These are phyloP conservation scores for Ehretia macrophylla DNA, from an alignment of 257 asterid species.

Conservation along the genomic window DNA sequence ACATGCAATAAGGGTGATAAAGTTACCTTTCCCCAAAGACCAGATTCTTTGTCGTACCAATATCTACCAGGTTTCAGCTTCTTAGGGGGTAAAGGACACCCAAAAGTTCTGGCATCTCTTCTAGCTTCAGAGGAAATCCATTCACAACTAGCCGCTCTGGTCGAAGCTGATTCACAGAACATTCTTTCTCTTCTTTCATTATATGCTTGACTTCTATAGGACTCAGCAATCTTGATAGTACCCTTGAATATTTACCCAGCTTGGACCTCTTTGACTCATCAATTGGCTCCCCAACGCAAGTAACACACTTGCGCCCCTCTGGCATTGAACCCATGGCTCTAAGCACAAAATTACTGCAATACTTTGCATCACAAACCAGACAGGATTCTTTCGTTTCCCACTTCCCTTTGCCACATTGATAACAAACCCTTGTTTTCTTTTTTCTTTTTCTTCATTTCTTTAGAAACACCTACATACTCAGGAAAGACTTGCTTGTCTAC, in stretches of 20 bases:
- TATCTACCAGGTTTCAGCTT: conserved; percentile 61
- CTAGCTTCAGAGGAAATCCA: conserved; percentile 49
- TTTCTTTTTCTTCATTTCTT: conserved; percentile 62
- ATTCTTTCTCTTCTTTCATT: conserved; percentile 58
- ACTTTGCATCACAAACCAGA: conserved; percentile 60
- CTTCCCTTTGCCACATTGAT: conserved; percentile 47
- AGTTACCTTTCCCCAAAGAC: conserved; percentile 77
- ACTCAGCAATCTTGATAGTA: conserved; percentile 39
- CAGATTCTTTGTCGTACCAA: conserved; percentile 81
- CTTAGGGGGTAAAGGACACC: conserved; percentile 41
- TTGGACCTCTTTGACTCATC: conserved; percentile 44
- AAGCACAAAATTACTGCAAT: conserved; percentile 56
- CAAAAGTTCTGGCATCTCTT: conserved; percentile 51
- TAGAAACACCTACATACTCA: conserved; percentile 47
- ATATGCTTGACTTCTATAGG: conserved; percentile 33
- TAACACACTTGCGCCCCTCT: conserved; percentile 76
- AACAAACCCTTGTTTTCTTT: conserved; percentile 26
- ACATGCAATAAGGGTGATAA: background rate
- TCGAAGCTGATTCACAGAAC: conserved; percentile 55
- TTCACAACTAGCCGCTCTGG: conserved; percentile 56
- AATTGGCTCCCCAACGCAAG: conserved; percentile 58
- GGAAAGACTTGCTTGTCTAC: conserved; percentile 59
- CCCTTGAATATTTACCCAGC: conserved; percentile 45
- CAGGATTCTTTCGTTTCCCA: conserved; percentile 38
- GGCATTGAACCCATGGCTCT: conserved; percentile 86